Percentiles rank a stretch among this genome's conserved stretches.
These are phyloP conservation scores for Tephrocybe sp. DNA, from an alignment of 768 basidiomycete species.

Conservation along the genomic window DNA sequence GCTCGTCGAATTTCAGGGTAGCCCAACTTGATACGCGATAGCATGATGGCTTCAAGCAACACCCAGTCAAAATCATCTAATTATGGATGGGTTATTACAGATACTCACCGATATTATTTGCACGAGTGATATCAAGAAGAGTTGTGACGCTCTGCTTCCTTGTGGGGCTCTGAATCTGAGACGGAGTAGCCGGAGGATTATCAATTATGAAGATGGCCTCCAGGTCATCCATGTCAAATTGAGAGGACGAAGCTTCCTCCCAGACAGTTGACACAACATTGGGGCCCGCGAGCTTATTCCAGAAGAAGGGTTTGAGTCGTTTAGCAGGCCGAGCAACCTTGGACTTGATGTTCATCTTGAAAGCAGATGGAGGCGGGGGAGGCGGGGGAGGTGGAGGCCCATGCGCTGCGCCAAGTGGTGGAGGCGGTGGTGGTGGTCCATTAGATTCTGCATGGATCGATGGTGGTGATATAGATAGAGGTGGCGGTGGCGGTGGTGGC, in stretches of 20 bases:
- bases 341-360: slow-evolving; percentile 27
- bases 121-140: slow-evolving; percentile 74
- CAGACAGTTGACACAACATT: slow-evolving; percentile 60
- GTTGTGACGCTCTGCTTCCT: slow-evolving; percentile 67
- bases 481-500: slow-evolving; percentile 25
- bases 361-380: slow-evolving; percentile 38
- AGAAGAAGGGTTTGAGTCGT: slow-evolving; percentile 83
- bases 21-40: slow-evolving; percentile 68
- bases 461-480: slow-evolving; percentile 29
- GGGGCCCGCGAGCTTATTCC: slow-evolving; percentile 69
- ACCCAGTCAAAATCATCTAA: slow-evolving; percentile 7
- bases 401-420: slow-evolving; percentile 20
- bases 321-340: slow-evolving; percentile 46
- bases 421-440: slow-evolving; percentile 37
- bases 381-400: slow-evolving; percentile 30
- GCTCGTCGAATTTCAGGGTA: slow-evolving; percentile 68
- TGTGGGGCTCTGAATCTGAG: slow-evolving; percentile 37
- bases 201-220: slow-evolving; percentile 71
- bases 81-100: too few relatives aligned
- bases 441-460: too few relatives aligned
- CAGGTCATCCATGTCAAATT: slow-evolving; percentile 67
- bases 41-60: slow-evolving; percentile 69
- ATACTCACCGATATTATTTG: slow-evolving; percentile 75
- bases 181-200: slow-evolving; percentile 36
- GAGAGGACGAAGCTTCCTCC: slow-evolving; percentile 47